phyloP scores from a whole-genome alignment of 169 alveolate species.

The Cryptosporidium felis region DNA sequence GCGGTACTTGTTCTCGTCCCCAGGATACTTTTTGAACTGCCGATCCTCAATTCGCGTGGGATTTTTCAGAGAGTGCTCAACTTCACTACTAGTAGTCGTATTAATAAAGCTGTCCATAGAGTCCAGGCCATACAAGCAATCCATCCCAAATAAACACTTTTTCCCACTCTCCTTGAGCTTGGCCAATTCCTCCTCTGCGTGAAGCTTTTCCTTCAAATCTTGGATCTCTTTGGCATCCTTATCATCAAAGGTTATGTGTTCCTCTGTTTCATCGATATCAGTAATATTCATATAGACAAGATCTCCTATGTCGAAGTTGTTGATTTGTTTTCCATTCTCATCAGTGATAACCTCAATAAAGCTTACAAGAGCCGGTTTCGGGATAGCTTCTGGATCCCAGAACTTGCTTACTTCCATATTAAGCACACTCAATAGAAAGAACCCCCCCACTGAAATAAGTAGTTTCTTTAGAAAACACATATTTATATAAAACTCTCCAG shows the following conservation, averaged over 20 bases:
- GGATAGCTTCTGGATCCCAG: background rate
- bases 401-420: too few relatives aligned
- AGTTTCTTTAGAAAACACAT: background rate
- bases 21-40: background rate
- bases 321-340: background rate
- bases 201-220: background rate
- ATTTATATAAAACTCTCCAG: too few relatives aligned
- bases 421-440: too few relatives aligned
- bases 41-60: background rate
- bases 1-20: slow-evolving; percentile 24
- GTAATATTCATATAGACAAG: background rate
- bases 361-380: background rate
- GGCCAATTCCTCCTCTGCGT: slow-evolving; percentile 2
- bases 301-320: background rate
- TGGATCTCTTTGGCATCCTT: background rate
- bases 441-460: background rate
- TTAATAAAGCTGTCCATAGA: background rate
- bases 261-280: background rate
- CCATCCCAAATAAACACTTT: slow-evolving; percentile 18
- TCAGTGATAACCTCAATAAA: slow-evolving; percentile 15
- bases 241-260: slow-evolving; percentile 14
- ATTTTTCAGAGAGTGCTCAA: background rate
- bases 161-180: slow-evolving; percentile 25
- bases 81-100: background rate
- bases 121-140: slow-evolving; percentile 8